These are phyloP conservation scores for Colletotrichum sp. DNA, from an alignment of 2,329 filamentous ascomycete species.

Conservation along the genomic window DNA sequence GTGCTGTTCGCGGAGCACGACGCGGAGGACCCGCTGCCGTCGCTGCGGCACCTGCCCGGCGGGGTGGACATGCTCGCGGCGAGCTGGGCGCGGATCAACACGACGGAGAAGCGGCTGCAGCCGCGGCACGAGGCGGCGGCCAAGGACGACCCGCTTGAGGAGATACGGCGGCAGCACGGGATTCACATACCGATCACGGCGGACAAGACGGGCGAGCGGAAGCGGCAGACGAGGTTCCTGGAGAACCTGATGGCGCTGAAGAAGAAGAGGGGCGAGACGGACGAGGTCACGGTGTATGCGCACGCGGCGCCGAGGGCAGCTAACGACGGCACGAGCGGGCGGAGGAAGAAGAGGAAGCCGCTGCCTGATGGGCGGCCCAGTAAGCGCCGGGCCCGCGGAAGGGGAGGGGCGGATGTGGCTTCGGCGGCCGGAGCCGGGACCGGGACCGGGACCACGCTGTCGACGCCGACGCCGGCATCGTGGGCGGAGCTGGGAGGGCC, in stretches of 20 bases:
- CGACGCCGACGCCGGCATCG: constrained; percentile 37
- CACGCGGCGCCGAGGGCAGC: constrained; percentile 40
- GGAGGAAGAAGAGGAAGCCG: constrained; percentile 24
- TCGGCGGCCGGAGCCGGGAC: not conserved
- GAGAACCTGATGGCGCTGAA: constrained; percentile 71
- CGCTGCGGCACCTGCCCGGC: constrained; percentile 55
- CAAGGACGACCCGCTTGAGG: constrained; percentile 37
- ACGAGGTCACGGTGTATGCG: constrained; percentile 68
- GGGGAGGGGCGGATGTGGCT: not conserved
- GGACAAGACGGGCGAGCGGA: constrained; percentile 52
- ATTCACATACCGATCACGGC: constrained; percentile 51
- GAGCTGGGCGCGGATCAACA: constrained; percentile 72
- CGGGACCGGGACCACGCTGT: constrained; percentile 20
- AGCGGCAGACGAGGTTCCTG: constrained; percentile 62
- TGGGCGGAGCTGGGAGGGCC: constrained; percentile 36
- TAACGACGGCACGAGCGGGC: constrained; percentile 17
- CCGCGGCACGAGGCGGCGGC: constrained; percentile 40
- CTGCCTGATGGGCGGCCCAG: constrained; percentile 3
- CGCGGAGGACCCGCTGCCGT: constrained; percentile 43
- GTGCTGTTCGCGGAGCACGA: constrained; percentile 69
- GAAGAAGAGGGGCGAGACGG: constrained; percentile 65
- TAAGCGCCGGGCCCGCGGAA: constrained; percentile 11
- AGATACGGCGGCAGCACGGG: constrained; percentile 45
- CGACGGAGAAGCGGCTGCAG: constrained; percentile 66
- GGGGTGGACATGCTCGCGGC: constrained; percentile 76